These are phyloP conservation scores for Leptomonas seymouri DNA, from an alignment of 208 protist genomes.

Conservation along the genomic window DNA sequence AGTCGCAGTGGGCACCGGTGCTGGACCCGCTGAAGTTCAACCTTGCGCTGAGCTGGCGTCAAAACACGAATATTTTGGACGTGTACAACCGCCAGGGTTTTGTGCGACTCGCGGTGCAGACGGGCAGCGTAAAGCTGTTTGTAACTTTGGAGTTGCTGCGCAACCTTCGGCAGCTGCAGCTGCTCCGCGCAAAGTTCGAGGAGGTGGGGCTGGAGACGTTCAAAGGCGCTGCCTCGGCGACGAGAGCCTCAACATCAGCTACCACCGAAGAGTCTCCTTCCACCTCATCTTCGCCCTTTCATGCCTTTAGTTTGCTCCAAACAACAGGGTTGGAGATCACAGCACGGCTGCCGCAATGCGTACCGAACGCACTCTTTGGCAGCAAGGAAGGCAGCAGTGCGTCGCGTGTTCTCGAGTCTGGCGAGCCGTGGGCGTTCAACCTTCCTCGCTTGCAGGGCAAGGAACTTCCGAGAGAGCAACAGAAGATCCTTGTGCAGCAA, in stretches of 20 bases:
- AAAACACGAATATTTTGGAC: conserved; percentile 20
- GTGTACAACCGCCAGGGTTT: conserved; percentile 29
- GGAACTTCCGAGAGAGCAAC: conserved; percentile 53
- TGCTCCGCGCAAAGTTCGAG: conserved; percentile 21
- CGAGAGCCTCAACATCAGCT: not conserved
- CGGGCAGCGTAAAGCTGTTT: conserved; percentile 15
- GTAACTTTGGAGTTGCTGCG: conserved; percentile 23
- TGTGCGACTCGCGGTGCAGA: conserved; percentile 19
- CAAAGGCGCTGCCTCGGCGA: not conserved
- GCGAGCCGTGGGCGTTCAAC: conserved; percentile 59
- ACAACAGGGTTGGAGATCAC: conserved; percentile 15
- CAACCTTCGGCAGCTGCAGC: conserved; percentile 28
- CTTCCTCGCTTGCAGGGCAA: conserved; percentile 62
- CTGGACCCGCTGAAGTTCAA: conserved; percentile 22
- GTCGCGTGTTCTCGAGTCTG: conserved; percentile 13
- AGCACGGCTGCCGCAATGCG: conserved; percentile 17
- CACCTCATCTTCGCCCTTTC: conserved; percentile 2
- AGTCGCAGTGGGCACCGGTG: conserved; percentile 30
- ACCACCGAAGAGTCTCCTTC: not conserved
- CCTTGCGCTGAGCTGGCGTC: conserved; percentile 9
- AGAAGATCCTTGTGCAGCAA: conserved; percentile 49
- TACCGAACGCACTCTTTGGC: not conserved
- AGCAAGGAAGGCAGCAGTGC: not conserved
- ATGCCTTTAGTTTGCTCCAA: conserved; percentile 32
- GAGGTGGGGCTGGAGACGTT: conserved; percentile 3